Base-by-base conservation (phyloP, 345 rosid genomes). In the Gynandropsis gynandra region DNA sequence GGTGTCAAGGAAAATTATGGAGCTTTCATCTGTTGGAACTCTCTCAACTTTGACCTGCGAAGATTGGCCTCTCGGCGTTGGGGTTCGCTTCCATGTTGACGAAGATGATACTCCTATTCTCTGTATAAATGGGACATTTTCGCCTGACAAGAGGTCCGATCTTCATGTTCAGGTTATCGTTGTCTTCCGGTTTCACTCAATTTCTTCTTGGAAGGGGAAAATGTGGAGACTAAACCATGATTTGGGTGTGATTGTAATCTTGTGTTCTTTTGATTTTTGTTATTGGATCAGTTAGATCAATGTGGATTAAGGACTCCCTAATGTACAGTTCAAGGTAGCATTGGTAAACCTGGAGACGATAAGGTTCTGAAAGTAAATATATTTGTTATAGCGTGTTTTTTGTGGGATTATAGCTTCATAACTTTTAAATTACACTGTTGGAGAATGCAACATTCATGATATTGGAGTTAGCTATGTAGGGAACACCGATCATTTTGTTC, bases 21-120 rank as follows among this genome's bases (percentile, higher is more conserved):
- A 83, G 64, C 70, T 90, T 56, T 83, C 92, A 18, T 74, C 77
- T 35, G 69, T 66, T 4, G 98, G 83, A 53, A 90, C 92, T 62
- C 80, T 82, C 43, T 90, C 96, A 38, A 70, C 86, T 17, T 37
- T 78, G 47, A 61, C 78, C 56, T 62, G 34, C 16, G 83, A 87
- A 5, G 84, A 80, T 4, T 82, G 82, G 78, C 98, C 98, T 20
- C 68, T 81, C 16, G 82, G 96, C 10, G 56, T 82, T 4, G 90
- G 98, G 34, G 88, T 89, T 16, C 68, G 80, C n/a, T 89, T 83
- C 59, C 85, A 92, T n/a, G 92, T 87, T 38, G 96, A 82, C 58
- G 59, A 61, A 19, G 79, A 78, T 37, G 98, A 96, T 35, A 81
- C 81, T 55, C 98, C 98, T 4, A 61, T 90, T 39, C 65, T 89